phyloP scores from a whole-genome alignment of 768 basidiomycete genomes.

The Termitomyces eurrhizus region DNA sequence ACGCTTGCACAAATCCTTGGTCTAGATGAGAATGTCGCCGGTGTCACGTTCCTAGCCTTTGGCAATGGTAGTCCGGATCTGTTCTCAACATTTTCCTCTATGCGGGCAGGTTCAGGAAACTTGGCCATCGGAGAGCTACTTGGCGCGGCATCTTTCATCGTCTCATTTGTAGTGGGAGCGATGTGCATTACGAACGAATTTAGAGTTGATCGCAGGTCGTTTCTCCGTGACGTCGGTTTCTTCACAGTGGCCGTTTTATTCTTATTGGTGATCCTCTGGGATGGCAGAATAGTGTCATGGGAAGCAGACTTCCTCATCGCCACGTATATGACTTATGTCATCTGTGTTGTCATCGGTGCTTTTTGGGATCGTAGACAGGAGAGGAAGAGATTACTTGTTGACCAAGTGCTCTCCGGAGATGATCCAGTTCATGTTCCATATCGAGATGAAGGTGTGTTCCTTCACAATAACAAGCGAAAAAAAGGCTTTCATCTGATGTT shows the following conservation, averaged over 20 bases:
- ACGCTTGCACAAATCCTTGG: conserved; percentile 85
- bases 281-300: conserved; percentile 64
- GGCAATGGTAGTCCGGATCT: conserved; percentile 97
- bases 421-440: conserved; percentile 47
- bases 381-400: conserved; percentile 42
- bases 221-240: conserved; percentile 93
- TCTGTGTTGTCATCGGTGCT: conserved; percentile 66
- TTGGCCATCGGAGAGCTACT: conserved; percentile 93
- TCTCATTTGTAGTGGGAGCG: conserved; percentile 94
- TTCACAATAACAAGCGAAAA: neutral
- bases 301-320: conserved; percentile 72
- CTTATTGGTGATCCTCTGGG: conserved; percentile 75
- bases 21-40: conserved; percentile 89
- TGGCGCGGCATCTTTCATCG: conserved; percentile 94
- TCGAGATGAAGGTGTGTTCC: conserved; percentile 54
- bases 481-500: neutral
- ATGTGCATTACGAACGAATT: conserved; percentile 98
- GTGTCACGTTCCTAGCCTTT: conserved; percentile 95
- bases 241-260: conserved; percentile 80
- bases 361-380: conserved; percentile 71
- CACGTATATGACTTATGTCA: conserved; percentile 76
- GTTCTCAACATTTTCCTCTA: conserved; percentile 93
- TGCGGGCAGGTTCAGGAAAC: conserved; percentile 80
- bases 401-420: conserved; percentile 59
- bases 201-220: conserved; percentile 72